phyloP scores from a whole-genome alignment of 805 yeast genomes.

The Candida golubevii region DNA sequence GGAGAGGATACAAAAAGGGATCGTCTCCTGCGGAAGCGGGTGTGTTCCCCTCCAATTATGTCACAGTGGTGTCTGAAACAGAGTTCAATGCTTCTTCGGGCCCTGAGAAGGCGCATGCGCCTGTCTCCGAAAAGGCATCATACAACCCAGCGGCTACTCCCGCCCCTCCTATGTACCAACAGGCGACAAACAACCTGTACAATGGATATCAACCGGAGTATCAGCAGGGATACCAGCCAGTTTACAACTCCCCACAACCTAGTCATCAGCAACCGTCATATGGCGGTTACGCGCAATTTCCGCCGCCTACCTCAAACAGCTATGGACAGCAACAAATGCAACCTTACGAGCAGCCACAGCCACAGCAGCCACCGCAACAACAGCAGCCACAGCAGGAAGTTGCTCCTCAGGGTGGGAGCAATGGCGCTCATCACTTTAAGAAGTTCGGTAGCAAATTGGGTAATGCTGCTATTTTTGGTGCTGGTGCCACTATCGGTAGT shows the following conservation, averaged over 20 bases:
- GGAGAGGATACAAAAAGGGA: slow-evolving; percentile 60
- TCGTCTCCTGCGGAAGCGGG: slow-evolving; percentile 51
- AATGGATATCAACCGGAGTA: slow-evolving; percentile 10
- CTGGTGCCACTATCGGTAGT: slow-evolving; percentile 91
- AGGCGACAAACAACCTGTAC: slow-evolving; percentile 18
- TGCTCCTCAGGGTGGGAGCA: neutral
- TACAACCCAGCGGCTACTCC: neutral
- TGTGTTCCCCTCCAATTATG: slow-evolving; percentile 88
- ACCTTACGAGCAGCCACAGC: slow-evolving; percentile 16
- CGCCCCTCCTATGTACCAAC: slow-evolving; percentile 13
- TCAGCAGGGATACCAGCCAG: slow-evolving; percentile 1
- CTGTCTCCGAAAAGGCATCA: slow-evolving; percentile 4
- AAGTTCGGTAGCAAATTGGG: slow-evolving; percentile 79
- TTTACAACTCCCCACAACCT: no score
- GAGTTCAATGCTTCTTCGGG: slow-evolving; percentile 25
- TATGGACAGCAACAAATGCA: slow-evolving; percentile 32
- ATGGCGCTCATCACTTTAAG: slow-evolving; percentile 38
- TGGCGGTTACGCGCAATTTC: slow-evolving; percentile 41
- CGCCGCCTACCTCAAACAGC: slow-evolving; percentile 48
- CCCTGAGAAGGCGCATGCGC: slow-evolving; percentile 12
- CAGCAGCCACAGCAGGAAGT: slow-evolving; percentile 24
- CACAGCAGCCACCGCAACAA: slow-evolving; percentile 19
- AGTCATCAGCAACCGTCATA: slow-evolving; percentile 25
- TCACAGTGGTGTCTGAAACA: slow-evolving; percentile 38
- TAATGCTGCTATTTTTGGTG: slow-evolving; percentile 92